Percentiles rank a stretch among this genome's conserved stretches.
Evolutionary conservation across 495 filamentous ascomycete species (phyloP).

Genomic region (Daldinia grandis): DNA sequence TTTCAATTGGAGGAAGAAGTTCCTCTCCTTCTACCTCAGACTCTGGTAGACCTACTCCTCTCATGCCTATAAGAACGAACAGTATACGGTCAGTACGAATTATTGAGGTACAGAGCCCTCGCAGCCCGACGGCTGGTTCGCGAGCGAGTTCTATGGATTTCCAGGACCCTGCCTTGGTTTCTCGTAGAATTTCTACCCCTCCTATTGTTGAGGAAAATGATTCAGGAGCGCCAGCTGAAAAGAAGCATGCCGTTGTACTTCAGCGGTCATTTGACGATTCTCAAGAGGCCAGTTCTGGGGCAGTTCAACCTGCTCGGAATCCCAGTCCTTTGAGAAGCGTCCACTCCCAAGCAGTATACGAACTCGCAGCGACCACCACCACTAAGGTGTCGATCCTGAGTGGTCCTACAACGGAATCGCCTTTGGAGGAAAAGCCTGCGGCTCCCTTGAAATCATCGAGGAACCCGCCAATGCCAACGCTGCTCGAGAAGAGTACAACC

Average conservation of each 20-base stretch:
- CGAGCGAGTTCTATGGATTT: conserved; percentile 54
- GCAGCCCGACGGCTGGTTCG: conserved; percentile 53
- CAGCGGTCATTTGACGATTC: conserved; percentile 20
- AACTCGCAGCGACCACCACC: conserved; percentile 42
- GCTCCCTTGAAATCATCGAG: conserved; percentile 36
- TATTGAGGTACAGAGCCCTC: conserved; percentile 61
- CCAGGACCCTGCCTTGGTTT: conserved; percentile 41
- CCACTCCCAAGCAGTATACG: conserved; percentile 23
- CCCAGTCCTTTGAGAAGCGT: conserved; percentile 39
- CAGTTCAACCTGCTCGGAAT: conserved; percentile 32
- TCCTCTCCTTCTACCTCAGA: conserved; percentile 53
- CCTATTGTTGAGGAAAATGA: conserved; percentile 50
- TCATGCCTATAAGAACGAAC: conserved; percentile 55
- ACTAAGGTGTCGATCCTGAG: conserved; percentile 51
- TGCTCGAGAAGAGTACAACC: conserved; percentile 54
- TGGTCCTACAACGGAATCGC: conserved; percentile 35
- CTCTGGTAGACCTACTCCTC: conserved; percentile 47
- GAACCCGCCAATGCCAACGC: conserved; percentile 44
- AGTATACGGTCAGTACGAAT: conserved; percentile 62
- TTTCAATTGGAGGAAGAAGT: conserved; percentile 60
- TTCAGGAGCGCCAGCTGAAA: conserved; percentile 2
- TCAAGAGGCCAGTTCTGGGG: conserved; percentile 15
- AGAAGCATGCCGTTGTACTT: conserved; percentile 30
- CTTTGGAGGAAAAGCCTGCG: conserved; percentile 46
- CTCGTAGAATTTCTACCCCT: conserved; percentile 51